Conservation (phyloP, 2,329 filamentous ascomycete species). For the Aspergillus fischeri region DNA sequence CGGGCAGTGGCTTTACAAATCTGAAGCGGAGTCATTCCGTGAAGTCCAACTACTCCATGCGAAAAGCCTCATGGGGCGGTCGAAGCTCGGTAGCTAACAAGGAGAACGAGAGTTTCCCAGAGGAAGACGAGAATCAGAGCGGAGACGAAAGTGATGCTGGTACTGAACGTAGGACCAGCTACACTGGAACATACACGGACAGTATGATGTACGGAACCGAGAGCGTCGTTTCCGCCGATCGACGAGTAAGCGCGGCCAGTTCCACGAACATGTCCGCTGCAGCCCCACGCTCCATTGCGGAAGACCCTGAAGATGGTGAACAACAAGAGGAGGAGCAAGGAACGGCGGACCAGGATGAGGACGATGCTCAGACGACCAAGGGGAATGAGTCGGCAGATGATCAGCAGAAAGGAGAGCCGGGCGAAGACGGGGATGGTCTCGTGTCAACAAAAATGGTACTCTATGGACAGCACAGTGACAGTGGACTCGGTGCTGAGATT, state of each 20-base stretch:
- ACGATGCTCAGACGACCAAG: slow-evolving; percentile 16
- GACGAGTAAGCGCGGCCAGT: slow-evolving; percentile 39
- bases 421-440: slow-evolving; percentile 8
- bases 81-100: slow-evolving; percentile 47
- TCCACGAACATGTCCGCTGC: slow-evolving; percentile 33
- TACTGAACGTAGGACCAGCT: slow-evolving; percentile 44
- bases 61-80: slow-evolving; percentile 69
- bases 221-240: slow-evolving; percentile 38
- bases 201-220: slow-evolving; percentile 39
- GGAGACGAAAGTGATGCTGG: slow-evolving; percentile 48
- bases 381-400: slow-evolving; percentile 12
- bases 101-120: slow-evolving; percentile 61
- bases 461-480: slow-evolving; percentile 26
- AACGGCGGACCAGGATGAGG: slow-evolving; percentile 7
- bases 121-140: slow-evolving; percentile 55
- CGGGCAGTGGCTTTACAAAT: slow-evolving; percentile 46
- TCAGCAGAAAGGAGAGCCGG: slow-evolving; percentile 14
- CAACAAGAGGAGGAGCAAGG: slow-evolving; percentile 12
- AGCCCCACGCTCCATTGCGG: slow-evolving; percentile 19
- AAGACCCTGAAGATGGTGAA: slow-evolving; percentile 17
- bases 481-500: slow-evolving; percentile 28
- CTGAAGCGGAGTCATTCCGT: slow-evolving; percentile 77
- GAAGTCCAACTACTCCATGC: slow-evolving; percentile 56
- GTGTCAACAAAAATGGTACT: slow-evolving; percentile 26
- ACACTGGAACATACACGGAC: slow-evolving; percentile 39